Evolutionary conservation across 2,329 filamentous ascomycete genomes (phyloP), one percentile per base, ranked within the genome.

Genomic region (Fusarium bactridioides): DNA sequence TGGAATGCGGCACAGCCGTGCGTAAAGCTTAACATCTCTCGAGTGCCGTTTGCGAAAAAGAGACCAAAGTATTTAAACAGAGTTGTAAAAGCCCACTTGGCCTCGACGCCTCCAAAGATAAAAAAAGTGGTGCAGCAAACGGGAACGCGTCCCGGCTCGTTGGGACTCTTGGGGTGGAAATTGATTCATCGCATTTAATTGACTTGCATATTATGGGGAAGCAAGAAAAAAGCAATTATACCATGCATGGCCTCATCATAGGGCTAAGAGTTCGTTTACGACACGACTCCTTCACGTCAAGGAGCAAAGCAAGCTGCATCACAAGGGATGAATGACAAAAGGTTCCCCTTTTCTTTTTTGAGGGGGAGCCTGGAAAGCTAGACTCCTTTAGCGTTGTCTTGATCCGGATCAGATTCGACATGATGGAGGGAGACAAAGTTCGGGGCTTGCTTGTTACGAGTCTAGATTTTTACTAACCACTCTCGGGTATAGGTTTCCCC

Each of bases 31-130:
- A 15, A 23, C 19, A 10, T 19, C 10, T 25, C 9, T 12, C 8
- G 31, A 67, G 9, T 67, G 67, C 70, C 43, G 50, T 48, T 74
- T 64, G 58, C 70, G 43, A 68, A 31, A 31, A 43, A 16, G 13
- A 6, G n/a, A n/a, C 38, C 13, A n/a, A 40, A 16, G 45, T 35
- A 21, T 44, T 31, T 21, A 23, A 31, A 13, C 5, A 50, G 21
- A 50, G 47, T 48, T 16, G 23, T 7, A 2, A 33, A 33, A 44
- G 31, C 15, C 53, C 40, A 51, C 53, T 59, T 47, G 54, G 60
- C 54, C 23, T 56, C 38, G 23, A 43, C 43, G 48, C 47, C 55
- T 31, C 45, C 4, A 65, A 69, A 69, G 67, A 47, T 48, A 33
- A 33, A 62, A 66, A 66, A 67, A 45, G 47, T 70, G 41, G 63